Evolutionary conservation across 345 rosid species (phyloP), one percentile per base, ranked within the genome.

Genomic region (Eucalyptus shirleyi): DNA sequence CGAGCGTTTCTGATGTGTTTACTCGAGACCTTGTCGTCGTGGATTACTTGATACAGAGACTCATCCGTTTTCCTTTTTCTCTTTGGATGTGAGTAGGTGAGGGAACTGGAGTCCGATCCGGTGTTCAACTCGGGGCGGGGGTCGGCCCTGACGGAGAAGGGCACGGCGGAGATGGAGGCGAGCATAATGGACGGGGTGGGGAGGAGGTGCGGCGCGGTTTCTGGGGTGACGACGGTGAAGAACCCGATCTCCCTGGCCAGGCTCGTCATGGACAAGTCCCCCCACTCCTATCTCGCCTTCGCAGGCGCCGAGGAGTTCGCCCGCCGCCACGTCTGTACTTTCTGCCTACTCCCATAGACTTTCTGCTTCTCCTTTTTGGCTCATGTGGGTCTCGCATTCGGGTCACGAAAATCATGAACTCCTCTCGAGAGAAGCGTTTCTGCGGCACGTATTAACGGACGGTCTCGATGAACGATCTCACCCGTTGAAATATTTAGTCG

Each of bases 121-220:
- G 90, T 98, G 91, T 98, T 98, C 91, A 98, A 98, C 87, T 97
- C 99, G 17, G 99, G 99, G n/a, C 95, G 97, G 86, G 99, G 99
- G 92, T 97, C 99, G 44, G 99, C 99, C 18, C 94, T 98, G 21
- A 95, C 98, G 49, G 97, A 93, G 91, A 93, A 96, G 49, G 99
- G 99, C 12, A 96, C 96, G 88, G 99, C 94, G 92, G 99, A 97
- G 93, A 97, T 98, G 99, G 99, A 98, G 89, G 99, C 99, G 9
- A 97, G 99, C 92, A 97, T 98, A 28, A 98, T 98, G 99, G 99
- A 98, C 67, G 99, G 99, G 19, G 93, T 95, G 6, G 93, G 88
- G 92, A 93, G 99, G 90, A 89, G 99, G 91, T 97, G 99, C 93
- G 99, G 99, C 17, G 98, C 99, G 80, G 99, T 98, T 30, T 98